Conservation (phyloP, 169 alveolate genomes). For the Eimeria acervulina region DNA sequence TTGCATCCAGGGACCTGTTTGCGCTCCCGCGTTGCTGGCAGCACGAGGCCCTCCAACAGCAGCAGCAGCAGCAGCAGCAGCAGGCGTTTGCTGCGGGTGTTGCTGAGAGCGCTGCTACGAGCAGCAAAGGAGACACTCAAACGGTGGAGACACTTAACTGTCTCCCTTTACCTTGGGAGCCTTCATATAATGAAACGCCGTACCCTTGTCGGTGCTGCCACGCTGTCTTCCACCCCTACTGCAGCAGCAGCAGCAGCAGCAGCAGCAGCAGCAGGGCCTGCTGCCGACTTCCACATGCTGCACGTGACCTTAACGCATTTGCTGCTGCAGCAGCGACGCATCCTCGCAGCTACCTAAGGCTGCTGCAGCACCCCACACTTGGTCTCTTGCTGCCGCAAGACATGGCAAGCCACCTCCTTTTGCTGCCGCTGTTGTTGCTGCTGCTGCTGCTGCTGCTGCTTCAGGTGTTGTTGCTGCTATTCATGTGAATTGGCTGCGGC, state of each 20-base stretch:
- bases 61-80: constrained; percentile 2
- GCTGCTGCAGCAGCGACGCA: not conserved
- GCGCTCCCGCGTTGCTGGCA: constrained; percentile 40
- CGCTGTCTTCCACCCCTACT: not conserved
- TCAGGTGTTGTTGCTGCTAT: too few relatives aligned
- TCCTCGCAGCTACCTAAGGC: not conserved
- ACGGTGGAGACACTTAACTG: not conserved
- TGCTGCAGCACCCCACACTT: constrained; percentile 14
- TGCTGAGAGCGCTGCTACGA: not conserved
- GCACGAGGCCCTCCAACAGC: not conserved
- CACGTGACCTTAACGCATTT: not conserved
- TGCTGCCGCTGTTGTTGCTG: constrained; percentile 48
- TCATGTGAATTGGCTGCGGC: not conserved
- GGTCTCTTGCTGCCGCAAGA: constrained; percentile 51
- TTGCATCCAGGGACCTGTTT: not conserved
- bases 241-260: constrained; percentile 3
- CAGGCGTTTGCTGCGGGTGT: not conserved
- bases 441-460: not conserved
- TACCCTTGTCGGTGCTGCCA: constrained; percentile 2
- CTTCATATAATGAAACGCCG: not conserved
- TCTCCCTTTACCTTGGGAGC: not conserved
- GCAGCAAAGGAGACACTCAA: not conserved
- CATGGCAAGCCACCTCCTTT: not conserved
- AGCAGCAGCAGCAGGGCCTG: not conserved
- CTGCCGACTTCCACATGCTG: not conserved